phyloP scores from a whole-genome alignment of 164 flowering plant genomes.

The Vitis rotundifolia region DNA sequence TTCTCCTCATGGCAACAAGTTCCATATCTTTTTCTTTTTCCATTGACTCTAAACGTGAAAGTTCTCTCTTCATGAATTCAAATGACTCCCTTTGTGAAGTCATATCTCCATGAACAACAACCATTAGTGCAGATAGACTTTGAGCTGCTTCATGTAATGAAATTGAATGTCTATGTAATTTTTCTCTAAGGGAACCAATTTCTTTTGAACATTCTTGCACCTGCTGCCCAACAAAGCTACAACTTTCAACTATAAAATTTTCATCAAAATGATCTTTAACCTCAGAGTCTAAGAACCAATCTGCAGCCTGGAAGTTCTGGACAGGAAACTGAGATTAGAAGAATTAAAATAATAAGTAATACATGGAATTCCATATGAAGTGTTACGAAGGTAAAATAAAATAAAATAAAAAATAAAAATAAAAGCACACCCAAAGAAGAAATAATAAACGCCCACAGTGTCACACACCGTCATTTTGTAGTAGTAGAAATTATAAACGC shows the following conservation, averaged over 20 bases:
- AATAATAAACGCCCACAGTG: too few species aligned
- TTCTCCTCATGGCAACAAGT: constrained; percentile 32
- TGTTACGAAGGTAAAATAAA: not conserved
- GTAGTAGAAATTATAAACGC: too few species aligned
- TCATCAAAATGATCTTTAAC: constrained; percentile 27
- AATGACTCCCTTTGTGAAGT: constrained; percentile 35
- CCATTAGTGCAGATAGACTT: constrained; percentile 32
- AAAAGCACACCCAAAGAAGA: not conserved
- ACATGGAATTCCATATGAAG: not conserved
- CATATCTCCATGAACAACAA: constrained; percentile 34
- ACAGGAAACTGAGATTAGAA: constrained; percentile 1
- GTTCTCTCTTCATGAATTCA: constrained; percentile 43
- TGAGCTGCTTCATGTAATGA: constrained; percentile 44
- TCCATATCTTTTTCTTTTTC: constrained; percentile 54
- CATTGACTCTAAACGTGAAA: constrained; percentile 29
- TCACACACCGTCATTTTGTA: too few species aligned
- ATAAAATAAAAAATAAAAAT: not conserved
- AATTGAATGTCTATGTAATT: constrained; percentile 34
- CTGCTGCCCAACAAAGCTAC: constrained; percentile 24
- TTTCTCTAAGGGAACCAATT: constrained; percentile 43
- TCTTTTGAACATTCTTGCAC: constrained; percentile 42
- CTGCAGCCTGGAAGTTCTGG: constrained; percentile 33
- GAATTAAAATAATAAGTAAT: not conserved
- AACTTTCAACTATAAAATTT: constrained; percentile 25
- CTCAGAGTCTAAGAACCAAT: constrained; percentile 24